phyloP scores from a whole-genome alignment of 176 grass and related monocot genomes.

The Zea mays region DNA sequence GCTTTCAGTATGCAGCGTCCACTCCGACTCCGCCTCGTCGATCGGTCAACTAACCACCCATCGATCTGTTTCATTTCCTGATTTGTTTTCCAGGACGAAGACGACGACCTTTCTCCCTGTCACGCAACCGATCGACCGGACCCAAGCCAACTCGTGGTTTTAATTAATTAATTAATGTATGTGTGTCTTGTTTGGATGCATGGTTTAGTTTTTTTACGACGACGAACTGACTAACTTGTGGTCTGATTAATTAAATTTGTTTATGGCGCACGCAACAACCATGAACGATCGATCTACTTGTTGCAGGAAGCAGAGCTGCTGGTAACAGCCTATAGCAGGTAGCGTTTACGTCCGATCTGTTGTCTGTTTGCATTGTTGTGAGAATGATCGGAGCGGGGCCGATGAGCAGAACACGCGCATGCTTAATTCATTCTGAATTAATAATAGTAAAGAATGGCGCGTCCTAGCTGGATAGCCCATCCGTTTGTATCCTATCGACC shows the following conservation, averaged over 20 bases:
- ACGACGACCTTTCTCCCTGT: not conserved
- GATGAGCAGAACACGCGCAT: not conserved
- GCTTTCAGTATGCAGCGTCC: no score
- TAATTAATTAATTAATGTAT: not conserved
- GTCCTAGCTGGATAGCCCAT: constrained; percentile 2
- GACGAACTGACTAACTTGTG: no score
- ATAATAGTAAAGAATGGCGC: not conserved
- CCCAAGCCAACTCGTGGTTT: not conserved
- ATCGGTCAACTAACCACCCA: no score
- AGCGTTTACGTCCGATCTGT: not conserved
- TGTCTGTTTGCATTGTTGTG: not conserved
- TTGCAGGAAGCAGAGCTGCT: not conserved
- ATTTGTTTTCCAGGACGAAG: not conserved
- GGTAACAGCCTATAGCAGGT: not conserved
- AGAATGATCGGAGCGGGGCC: not conserved
- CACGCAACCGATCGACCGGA: not conserved
- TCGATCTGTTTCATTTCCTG: not conserved
- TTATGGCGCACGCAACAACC: not conserved
- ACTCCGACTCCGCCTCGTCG: no score
- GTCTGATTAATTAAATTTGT: no score
- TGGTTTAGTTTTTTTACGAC: not conserved
- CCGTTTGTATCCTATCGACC: not conserved
- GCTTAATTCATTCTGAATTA: not conserved
- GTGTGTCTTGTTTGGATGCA: not conserved
- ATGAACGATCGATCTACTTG: not conserved